Conservation (phyloP, 208 protist species). For the Borovskyia barvae region DNA sequence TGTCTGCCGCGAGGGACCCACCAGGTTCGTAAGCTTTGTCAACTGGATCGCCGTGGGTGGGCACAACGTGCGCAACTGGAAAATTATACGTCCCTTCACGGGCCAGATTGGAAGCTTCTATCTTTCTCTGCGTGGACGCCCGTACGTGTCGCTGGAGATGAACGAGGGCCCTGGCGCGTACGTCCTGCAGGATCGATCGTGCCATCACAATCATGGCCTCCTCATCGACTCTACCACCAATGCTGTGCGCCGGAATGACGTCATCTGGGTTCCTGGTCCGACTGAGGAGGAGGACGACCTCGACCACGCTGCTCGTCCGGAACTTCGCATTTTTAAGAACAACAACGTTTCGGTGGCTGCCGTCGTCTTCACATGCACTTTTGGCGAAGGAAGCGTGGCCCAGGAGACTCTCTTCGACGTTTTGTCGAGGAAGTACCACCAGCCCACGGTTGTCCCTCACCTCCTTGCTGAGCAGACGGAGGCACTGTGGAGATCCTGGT, state of each 20-base stretch:
- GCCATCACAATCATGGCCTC: constrained; percentile 73
- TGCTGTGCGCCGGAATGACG: constrained; percentile 68
- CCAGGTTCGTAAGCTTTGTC: constrained; percentile 63
- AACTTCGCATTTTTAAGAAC: constrained; percentile 73
- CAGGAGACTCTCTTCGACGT: constrained; percentile 73
- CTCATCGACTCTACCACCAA: constrained; percentile 62
- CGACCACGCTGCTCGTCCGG: constrained; percentile 24
- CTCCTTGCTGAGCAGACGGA: constrained; percentile 39
- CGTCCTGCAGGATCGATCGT: constrained; percentile 72
- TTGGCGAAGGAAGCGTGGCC: constrained; percentile 47
- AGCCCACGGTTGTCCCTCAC: constrained; percentile 37
- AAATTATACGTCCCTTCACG: constrained; percentile 54
- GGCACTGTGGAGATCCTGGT: constrained; percentile 72
- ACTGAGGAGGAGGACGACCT: constrained; percentile 22
- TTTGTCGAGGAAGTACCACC: constrained; percentile 21
- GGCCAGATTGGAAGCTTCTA: constrained; percentile 77
- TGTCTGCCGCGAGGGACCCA: constrained; percentile 74
- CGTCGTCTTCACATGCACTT: constrained; percentile 79
- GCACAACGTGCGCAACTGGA: constrained; percentile 87
- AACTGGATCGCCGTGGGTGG: constrained; percentile 85
- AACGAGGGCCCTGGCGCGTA: constrained; percentile 81
- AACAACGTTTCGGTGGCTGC: constrained; percentile 80
- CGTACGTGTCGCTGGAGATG: constrained; percentile 73
- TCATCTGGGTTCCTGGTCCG: constrained; percentile 69
- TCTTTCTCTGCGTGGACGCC: constrained; percentile 64